phyloP scores from a whole-genome alignment of 2,329 filamentous ascomycete genomes.

The Fusarium sp. region DNA sequence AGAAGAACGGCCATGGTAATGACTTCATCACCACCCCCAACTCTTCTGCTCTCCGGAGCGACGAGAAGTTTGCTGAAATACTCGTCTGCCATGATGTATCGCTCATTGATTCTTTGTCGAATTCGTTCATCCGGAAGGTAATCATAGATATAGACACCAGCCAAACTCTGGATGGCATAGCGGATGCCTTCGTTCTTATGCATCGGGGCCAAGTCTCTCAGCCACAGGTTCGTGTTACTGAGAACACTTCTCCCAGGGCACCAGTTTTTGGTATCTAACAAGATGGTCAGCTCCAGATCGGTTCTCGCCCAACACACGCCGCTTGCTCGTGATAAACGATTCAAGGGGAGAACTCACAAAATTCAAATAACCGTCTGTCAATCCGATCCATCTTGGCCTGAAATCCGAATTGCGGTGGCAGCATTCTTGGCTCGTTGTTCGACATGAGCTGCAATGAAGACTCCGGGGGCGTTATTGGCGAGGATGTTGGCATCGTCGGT shows the following conservation, averaged over 20 bases:
- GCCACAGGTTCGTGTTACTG: conserved; percentile 53
- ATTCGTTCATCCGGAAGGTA: conserved; percentile 51
- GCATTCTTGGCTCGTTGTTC: conserved; percentile 37
- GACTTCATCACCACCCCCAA: conserved; percentile 46
- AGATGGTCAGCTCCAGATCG: conserved; percentile 5
- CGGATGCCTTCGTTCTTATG: conserved; percentile 50
- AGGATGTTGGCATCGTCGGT: conserved; percentile 4
- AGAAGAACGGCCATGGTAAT: conserved; percentile 53
- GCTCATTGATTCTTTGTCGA: conserved; percentile 48
- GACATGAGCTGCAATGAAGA: conserved; percentile 8
- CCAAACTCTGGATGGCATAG: conserved; percentile 55
- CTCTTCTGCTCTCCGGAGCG: conserved; percentile 32
- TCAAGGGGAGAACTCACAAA: conserved; percentile 47
- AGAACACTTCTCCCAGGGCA: conserved; percentile 56
- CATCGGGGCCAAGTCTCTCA: conserved; percentile 55
- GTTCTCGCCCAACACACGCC: not conserved
- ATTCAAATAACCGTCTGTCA: conserved; percentile 50
- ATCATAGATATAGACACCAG: conserved; percentile 57
- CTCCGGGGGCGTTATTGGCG: conserved; percentile 21
- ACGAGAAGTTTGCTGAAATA: conserved; percentile 48
- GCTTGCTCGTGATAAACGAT: not conserved
- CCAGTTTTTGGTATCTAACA: conserved; percentile 54
- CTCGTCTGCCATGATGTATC: conserved; percentile 47
- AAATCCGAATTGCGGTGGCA: conserved; percentile 49
- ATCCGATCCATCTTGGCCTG: conserved; percentile 50